Conservation (phyloP, 1,284 basidiomycete species). For the Irpex lacteus region DNA sequence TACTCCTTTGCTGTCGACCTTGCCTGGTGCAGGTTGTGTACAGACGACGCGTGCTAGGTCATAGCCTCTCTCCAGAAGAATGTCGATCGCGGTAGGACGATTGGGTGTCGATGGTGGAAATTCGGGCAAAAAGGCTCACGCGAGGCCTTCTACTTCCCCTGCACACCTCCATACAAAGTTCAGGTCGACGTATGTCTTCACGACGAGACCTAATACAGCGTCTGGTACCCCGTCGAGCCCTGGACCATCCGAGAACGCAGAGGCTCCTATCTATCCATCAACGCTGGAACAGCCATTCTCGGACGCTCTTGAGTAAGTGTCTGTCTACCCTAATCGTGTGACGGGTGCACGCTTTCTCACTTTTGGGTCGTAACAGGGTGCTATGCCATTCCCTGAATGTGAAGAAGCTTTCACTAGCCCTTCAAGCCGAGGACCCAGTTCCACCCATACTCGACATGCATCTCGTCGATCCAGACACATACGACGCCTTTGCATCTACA, state of each 20-base stretch:
- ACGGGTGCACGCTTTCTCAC: constrained; percentile 3
- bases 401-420: constrained; percentile 10
- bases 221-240: not conserved
- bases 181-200: constrained; percentile 1
- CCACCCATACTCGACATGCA: constrained; percentile 18
- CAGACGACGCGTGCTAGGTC: not conserved
- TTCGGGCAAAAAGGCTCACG: not conserved
- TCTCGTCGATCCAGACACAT: constrained; percentile 3
- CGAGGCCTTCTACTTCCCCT: not conserved
- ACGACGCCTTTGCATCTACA: constrained; percentile 10
- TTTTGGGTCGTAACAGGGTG: constrained; percentile 14
- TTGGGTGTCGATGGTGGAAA: not conserved
- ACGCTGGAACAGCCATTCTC: constrained; percentile 24
- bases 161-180: not conserved
- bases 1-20: not conserved
- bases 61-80: not conserved
- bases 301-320: constrained; percentile 20
- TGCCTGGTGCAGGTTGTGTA: not conserved
- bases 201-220: not conserved
- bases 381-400: constrained; percentile 25
- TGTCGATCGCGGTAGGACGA: not conserved
- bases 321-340: not conserved
- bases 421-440: constrained; percentile 12
- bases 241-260: not conserved
- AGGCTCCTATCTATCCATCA: constrained; percentile 3